These are phyloP conservation scores for Bruguiera parviflora DNA, from an alignment of 345 rosid genomes.

Conservation along the genomic window DNA sequence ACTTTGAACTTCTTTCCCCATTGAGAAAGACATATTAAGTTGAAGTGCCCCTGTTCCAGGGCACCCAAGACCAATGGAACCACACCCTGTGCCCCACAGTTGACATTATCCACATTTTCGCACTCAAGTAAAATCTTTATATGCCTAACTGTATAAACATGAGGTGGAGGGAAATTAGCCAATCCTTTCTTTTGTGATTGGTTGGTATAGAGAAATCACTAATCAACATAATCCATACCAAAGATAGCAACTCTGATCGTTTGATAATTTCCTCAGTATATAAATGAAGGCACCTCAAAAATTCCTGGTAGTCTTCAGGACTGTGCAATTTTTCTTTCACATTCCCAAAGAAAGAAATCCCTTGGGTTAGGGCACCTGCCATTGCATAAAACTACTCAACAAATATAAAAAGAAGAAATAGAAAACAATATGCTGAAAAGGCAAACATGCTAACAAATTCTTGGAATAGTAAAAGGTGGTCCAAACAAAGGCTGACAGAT, in stretches of 20 bases:
- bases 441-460: not conserved
- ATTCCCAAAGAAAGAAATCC: slow-evolving; percentile 74
- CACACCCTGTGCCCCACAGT: not conserved
- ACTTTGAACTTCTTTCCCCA: not conserved
- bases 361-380: slow-evolving; percentile 66
- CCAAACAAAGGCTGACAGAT: no score
- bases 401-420: not conserved
- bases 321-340: slow-evolving; percentile 69
- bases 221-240: slow-evolving; percentile 54
- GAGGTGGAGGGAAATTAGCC: not conserved
- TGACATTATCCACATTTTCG: not conserved
- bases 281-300: slow-evolving; percentile 79
- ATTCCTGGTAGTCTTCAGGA: slow-evolving; percentile 70
- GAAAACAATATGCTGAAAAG: not conserved
- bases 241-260: slow-evolving; percentile 65
- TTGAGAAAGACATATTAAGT: not conserved
- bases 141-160: not conserved
- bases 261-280: slow-evolving; percentile 78
- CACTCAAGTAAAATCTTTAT: not conserved
- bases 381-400: slow-evolving; percentile 22
- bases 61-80: not conserved
- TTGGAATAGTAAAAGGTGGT: no score
- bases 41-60: not conserved
- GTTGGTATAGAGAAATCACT: not conserved
- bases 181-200: not conserved